Percentiles rank a stretch among this genome's conserved stretches.
phyloP scores from a whole-genome alignment of 2,329 filamentous ascomycete genomes.

The Exophiala alcalophila region DNA sequence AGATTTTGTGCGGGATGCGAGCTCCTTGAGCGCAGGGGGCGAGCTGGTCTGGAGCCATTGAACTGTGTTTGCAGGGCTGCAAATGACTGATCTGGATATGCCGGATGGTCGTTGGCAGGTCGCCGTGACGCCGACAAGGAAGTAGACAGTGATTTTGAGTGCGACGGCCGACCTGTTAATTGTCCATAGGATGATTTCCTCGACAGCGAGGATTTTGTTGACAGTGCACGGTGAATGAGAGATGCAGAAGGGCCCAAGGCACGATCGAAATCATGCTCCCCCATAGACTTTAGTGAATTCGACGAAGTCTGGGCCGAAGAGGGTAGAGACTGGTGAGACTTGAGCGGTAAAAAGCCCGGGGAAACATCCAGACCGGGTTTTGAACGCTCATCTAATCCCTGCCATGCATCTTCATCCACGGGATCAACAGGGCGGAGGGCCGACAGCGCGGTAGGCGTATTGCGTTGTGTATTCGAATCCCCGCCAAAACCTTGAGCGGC shows the following conservation, averaged over 20 bases:
- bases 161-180: slow-evolving; percentile 19
- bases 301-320: slow-evolving; percentile 23
- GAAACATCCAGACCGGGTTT: slow-evolving; percentile 8
- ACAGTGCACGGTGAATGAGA: slow-evolving; percentile 15
- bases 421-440: slow-evolving; percentile 14
- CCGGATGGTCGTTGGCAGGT: slow-evolving; percentile 33
- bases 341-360: slow-evolving; percentile 8
- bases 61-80: slow-evolving; percentile 45
- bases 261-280: slow-evolving; percentile 12
- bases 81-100: slow-evolving; percentile 50
- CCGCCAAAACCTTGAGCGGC: slow-evolving; percentile 10
- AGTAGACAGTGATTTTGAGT: slow-evolving; percentile 28
- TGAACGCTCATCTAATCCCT: slow-evolving; percentile 6
- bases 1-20: slow-evolving; percentile 43
- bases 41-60: slow-evolving; percentile 41
- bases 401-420: slow-evolving; percentile 17
- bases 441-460: slow-evolving; percentile 21
- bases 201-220: slow-evolving; percentile 19
- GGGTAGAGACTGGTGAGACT: slow-evolving; percentile 12
- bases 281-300: slow-evolving; percentile 19
- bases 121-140: slow-evolving; percentile 17
- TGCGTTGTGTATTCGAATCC: slow-evolving; percentile 22
- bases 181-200: slow-evolving; percentile 18
- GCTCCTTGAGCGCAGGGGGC: slow-evolving; percentile 41
- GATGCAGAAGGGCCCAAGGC: slow-evolving; percentile 2